A percentile compares a stretch with the other conserved stretches of the same genome.
Evolutionary conservation across 2,329 filamentous ascomycete genomes (phyloP).

Genomic region (Dendryphion nanum): DNA sequence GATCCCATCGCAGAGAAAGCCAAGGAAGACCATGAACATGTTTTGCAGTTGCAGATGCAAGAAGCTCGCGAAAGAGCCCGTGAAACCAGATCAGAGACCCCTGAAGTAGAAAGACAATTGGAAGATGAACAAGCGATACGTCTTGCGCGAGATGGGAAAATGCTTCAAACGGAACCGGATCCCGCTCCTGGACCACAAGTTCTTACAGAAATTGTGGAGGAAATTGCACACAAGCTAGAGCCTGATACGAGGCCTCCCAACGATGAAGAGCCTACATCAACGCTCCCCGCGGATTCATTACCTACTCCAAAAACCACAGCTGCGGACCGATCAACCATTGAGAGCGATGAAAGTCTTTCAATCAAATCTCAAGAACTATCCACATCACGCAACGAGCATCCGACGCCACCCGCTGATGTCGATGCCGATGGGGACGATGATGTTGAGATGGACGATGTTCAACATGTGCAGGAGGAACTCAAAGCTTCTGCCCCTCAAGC

Average conservation of each 20-base stretch:
- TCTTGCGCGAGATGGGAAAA: conserved; percentile 32
- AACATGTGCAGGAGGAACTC: conserved; percentile 5
- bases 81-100: conserved; percentile 49
- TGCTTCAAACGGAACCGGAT: conserved; percentile 20
- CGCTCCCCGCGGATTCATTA: conserved; percentile 30
- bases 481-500: conserved; percentile 23
- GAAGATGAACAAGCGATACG: conserved; percentile 53
- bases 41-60: conserved; percentile 51
- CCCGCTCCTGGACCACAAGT: conserved; percentile 12
- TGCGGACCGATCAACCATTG: conserved; percentile 27
- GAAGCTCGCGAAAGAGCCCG: conserved; percentile 43
- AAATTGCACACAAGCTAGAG: conserved; percentile 11
- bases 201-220: conserved; percentile 24
- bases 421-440: conserved; percentile 35
- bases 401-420: conserved; percentile 33
- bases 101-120: conserved; percentile 58
- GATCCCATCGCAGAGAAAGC: conserved; percentile 39
- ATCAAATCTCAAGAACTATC: conserved; percentile 10
- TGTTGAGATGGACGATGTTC: conserved; percentile 18
- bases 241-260: conserved; percentile 7
- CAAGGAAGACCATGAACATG: conserved; percentile 56
- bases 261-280: conserved; percentile 12
- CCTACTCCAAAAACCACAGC: conserved; percentile 36
- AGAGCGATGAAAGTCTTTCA: conserved; percentile 15
- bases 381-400: conserved; percentile 22